Conservation (phyloP, 306 rosid genomes). For the Hylodesmum podocarpum region DNA sequence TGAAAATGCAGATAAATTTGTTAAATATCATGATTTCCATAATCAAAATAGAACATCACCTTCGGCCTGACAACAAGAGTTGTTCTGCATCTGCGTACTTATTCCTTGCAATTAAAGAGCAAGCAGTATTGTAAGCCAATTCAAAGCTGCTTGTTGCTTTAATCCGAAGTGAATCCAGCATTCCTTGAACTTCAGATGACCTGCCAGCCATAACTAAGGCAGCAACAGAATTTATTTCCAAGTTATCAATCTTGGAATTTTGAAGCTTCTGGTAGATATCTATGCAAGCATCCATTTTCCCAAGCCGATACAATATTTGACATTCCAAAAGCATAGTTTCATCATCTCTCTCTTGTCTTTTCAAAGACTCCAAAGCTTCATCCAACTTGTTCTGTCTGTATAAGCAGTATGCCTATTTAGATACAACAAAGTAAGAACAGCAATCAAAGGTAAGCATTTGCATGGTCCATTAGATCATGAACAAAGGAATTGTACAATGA, state of each 20-base stretch:
- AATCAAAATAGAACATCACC: constrained; percentile 49
- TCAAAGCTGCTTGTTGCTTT: constrained; percentile 91
- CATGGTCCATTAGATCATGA: not conserved
- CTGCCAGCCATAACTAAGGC: constrained; percentile 80
- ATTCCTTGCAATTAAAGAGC: constrained; percentile 71
- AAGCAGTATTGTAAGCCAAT: constrained; percentile 91
- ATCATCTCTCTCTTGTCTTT: constrained; percentile 56
- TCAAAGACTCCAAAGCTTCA: constrained; percentile 76
- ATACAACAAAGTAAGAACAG: constrained; percentile 30
- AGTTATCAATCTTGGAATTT: constrained; percentile 70
- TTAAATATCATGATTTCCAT: constrained; percentile 21
- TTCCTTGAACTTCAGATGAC: constrained; percentile 79
- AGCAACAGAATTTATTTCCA: constrained; percentile 88
- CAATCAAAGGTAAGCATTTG: constrained; percentile 26
- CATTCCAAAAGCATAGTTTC: constrained; percentile 75
- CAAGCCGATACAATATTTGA: constrained; percentile 87
- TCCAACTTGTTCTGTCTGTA: constrained; percentile 90
- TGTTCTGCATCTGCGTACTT: constrained; percentile 87
- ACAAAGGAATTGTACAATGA: not conserved
- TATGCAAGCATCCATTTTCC: constrained; percentile 87
- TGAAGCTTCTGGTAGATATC: constrained; percentile 87
- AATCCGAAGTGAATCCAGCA: constrained; percentile 67
- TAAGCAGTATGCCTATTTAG: constrained; percentile 87
- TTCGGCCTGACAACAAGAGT: constrained; percentile 77
- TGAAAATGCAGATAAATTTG: constrained; percentile 14